Evolutionary conservation across 192 early-diverging fungal species (phyloP), one percentile per base, ranked within the genome.

Genomic region (Coemansia sp.): DNA sequence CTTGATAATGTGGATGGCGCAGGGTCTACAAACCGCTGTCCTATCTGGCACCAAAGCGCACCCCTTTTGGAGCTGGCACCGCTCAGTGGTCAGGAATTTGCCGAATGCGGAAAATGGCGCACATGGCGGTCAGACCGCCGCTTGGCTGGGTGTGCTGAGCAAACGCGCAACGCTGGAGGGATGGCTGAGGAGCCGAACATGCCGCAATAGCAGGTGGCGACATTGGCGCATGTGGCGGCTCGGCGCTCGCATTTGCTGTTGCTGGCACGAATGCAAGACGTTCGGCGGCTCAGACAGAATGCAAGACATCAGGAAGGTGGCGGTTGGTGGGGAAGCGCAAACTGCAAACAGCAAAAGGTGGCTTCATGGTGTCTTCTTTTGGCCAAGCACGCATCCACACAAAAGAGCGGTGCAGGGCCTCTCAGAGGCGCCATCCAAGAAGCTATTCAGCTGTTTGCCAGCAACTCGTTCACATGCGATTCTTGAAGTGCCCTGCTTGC

Each of bases 1-100:
- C 25, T 52, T 52, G 50, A 41, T 21, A 37, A 53, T 17, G 51
- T 37, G 38, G 52, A 53, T 43, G 62, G 53, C 62, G 62, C 62
- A 64, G 60, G 60, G 60, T 62, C 60, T 62, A 48, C 17, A 17
- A 52, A 52, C 14, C 17, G 19, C 50, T 12, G 19, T 16, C 22
- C 26, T 25, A 21, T 53, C 22, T 53, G 59, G 21, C 27, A 41
- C 27, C 43, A 9, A 61, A 23, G 57, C 57, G 12, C 29, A 31
- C 29, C 29, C 29, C 27, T 31, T 31, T 31, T 31, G 29, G 6
- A 31, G 29, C 39, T 17, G 10, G 39, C 8, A 41, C 3, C 16
- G 27, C 60, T 47, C 60, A 61, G 43, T 55, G 53, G 53, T 27
- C 10, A 26, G 53, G 17, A 55, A 55, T 29, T 11, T 31, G 53